Evolutionary conservation across 306 rosid species (phyloP).

Genomic region (Mucuna pruriens): DNA sequence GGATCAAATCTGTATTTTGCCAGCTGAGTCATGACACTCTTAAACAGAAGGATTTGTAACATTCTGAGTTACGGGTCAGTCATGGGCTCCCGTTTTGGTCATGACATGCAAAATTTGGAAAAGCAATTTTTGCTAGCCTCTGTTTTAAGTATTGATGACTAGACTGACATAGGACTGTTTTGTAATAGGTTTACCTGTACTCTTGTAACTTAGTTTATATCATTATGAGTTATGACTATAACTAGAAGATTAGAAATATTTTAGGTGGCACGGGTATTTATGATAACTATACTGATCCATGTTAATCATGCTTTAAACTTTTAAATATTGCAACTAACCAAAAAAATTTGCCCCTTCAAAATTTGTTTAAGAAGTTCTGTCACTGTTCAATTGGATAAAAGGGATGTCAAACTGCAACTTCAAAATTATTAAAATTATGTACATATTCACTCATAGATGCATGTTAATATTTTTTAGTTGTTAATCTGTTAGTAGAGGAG

Average conservation of each 20-base stretch:
- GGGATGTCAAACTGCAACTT: not conserved
- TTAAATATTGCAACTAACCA: not conserved
- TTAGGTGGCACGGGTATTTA: not conserved
- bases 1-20: not conserved
- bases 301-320: not conserved
- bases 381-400: not conserved
- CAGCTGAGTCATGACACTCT: not conserved
- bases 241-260: not conserved
- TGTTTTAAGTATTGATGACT: not conserved
- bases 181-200: not conserved
- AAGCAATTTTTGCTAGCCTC: not conserved
- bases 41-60: slow-evolving; percentile 8
- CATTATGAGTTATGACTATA: not conserved
- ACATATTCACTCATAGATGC: not conserved
- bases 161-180: not conserved
- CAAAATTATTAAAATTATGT: not conserved
- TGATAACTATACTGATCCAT: not conserved
- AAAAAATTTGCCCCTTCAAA: not conserved
- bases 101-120: not conserved
- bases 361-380: not conserved
- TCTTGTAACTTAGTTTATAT: not conserved
- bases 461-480: not conserved
- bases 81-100: not conserved
- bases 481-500: not conserved
- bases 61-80: not conserved